These are phyloP conservation scores for Cercophora samala DNA, from an alignment of 495 filamentous ascomycete genomes.

Conservation along the genomic window DNA sequence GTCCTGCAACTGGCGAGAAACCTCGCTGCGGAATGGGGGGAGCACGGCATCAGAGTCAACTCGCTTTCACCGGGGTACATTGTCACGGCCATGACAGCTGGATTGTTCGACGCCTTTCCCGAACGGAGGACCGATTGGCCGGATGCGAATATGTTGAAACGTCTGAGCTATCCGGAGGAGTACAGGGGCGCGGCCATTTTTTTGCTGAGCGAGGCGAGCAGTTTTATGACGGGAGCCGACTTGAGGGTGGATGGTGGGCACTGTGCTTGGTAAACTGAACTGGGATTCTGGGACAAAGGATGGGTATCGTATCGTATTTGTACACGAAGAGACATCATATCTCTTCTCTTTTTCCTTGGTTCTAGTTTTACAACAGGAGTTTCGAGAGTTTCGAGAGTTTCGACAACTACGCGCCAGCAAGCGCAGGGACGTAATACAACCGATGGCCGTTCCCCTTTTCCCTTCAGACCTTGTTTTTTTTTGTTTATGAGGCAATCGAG, in stretches of 20 bases:
- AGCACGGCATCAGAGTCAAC: conserved; percentile 86
- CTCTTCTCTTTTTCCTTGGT: background rate
- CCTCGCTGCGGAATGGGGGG: conserved; percentile 85
- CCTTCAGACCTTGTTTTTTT: background rate
- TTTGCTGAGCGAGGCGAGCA: conserved; percentile 79
- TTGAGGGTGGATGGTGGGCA: conserved; percentile 81
- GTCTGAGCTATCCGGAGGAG: conserved; percentile 74
- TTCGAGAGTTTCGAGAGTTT: background rate
- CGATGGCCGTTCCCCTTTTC: background rate
- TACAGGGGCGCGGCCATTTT: conserved; percentile 81
- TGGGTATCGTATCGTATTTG: conserved; percentile 4
- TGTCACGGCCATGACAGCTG: conserved; percentile 84
- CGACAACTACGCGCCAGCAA: background rate
- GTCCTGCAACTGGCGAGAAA: conserved; percentile 82
- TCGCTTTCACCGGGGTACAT: conserved; percentile 95
- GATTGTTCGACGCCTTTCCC: conserved; percentile 69
- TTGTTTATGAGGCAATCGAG: conserved; percentile 13
- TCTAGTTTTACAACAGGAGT: background rate
- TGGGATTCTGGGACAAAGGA: background rate
- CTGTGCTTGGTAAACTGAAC: conserved; percentile 61
- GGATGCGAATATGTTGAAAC: conserved; percentile 82
- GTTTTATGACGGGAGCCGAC: conserved; percentile 82
- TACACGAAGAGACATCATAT: background rate
- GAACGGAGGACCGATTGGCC: conserved; percentile 77
- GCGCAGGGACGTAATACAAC: background rate